Evolutionary conservation across 371 early-diverging fungal genomes (phyloP).

Genomic region (Globomyces sp.): DNA sequence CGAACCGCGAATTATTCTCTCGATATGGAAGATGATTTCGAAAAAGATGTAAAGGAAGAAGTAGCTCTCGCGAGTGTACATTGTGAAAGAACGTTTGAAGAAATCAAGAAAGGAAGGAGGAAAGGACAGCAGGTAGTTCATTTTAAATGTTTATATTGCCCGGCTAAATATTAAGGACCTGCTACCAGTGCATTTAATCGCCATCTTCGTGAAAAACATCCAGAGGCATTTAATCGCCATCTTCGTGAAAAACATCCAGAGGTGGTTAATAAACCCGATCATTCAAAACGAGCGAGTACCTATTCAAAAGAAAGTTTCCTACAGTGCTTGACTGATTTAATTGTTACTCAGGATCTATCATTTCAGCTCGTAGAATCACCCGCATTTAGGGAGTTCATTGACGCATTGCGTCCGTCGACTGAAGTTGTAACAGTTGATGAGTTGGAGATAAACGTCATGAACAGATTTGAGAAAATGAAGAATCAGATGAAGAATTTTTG

Average conservation of each 20-base stretch:
- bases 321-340: no score
- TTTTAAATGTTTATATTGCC: background rate
- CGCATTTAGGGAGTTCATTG: no score
- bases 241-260: slow-evolving; percentile 1
- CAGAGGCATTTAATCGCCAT: background rate
- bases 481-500: no score
- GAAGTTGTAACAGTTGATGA: no score
- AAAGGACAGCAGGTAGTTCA: background rate
- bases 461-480: no score
- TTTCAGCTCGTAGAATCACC: no score
- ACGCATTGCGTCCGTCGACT: no score
- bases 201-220: background rate
- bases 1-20: background rate
- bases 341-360: no score
- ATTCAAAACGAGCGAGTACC: no score
- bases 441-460: no score
- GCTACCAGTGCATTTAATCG: background rate
- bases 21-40: background rate
- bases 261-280: no score
- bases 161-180: background rate
- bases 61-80: background rate
- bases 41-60: background rate
- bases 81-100: background rate
- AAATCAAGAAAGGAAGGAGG: background rate
- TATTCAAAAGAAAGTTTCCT: no score